phyloP scores from a whole-genome alignment of 2,329 filamentous ascomycete genomes.

The Emergomyces africanus region DNA sequence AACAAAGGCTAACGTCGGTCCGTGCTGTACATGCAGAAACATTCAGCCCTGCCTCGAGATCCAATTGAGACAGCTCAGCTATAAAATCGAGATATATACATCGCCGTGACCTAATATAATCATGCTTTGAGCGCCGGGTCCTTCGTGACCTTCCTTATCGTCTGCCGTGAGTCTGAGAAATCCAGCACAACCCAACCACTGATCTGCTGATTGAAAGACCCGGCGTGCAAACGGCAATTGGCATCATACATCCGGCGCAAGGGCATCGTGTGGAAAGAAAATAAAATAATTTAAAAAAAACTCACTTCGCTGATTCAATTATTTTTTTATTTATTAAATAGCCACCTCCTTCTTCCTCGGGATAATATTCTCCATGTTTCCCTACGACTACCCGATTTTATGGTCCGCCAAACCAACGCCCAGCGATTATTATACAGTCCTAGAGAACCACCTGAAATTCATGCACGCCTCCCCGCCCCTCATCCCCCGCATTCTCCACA shows the following conservation, averaged over 20 bases:
- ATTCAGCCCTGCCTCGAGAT: background rate
- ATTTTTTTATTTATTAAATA: conserved; percentile 25
- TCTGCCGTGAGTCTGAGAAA: conserved; percentile 59
- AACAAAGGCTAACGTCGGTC: background rate
- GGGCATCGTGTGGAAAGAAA: background rate
- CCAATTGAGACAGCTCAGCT: background rate
- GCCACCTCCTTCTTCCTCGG: conserved; percentile 96
- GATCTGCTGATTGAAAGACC: background rate
- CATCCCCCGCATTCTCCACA: conserved; percentile 86
- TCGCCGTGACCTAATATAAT: background rate
- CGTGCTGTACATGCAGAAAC: background rate
- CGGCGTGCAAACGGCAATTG: background rate
- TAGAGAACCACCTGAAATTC: conserved; percentile 83
- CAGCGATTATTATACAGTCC: conserved; percentile 61
- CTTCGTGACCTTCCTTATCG: conserved; percentile 94
- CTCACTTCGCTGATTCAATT: background rate
- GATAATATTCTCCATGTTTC: conserved; percentile 90
- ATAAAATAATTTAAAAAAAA: background rate
- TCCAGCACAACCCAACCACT: conserved; percentile 3
- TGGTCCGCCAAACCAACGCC: conserved; percentile 32
- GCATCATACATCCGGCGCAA: background rate
- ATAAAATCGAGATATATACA: background rate
- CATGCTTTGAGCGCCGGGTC: conserved; percentile 40
- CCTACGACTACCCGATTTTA: conserved; percentile 55
- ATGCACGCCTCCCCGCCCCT: conserved; percentile 83